Evolutionary conservation across 78 protist species (phyloP).

Genomic region (Dictyostelium discoideum): dicty_2.7 NC_007088.5:7339501-7340000

Average conservation of each 20-base stretch:
- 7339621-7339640: not conserved
- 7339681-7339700: slow-evolving; percentile 7
- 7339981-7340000: not conserved
- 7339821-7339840: slow-evolving; percentile 45
- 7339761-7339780: slow-evolving; percentile 61
- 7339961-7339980: not conserved
- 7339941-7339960: not conserved
- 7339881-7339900: slow-evolving; percentile 2
- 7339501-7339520: not conserved
- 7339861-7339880: slow-evolving; percentile 34
- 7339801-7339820: slow-evolving; percentile 68
- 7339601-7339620: not conserved
- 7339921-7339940: not conserved
- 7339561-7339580: not conserved
- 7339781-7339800: slow-evolving; percentile 62
- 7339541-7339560: not conserved
- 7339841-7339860: not conserved
- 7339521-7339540: not conserved
- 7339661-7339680: not conserved
- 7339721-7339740: slow-evolving; percentile 44
- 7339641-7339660: not conserved
- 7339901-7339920: not conserved
- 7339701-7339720: slow-evolving; percentile 60
- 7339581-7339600: not conserved
- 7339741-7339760: slow-evolving; percentile 57